These are phyloP conservation scores for Globisporangium barbulae DNA, from an alignment of 352 stramenopile genomes.

Conservation along the genomic window DNA sequence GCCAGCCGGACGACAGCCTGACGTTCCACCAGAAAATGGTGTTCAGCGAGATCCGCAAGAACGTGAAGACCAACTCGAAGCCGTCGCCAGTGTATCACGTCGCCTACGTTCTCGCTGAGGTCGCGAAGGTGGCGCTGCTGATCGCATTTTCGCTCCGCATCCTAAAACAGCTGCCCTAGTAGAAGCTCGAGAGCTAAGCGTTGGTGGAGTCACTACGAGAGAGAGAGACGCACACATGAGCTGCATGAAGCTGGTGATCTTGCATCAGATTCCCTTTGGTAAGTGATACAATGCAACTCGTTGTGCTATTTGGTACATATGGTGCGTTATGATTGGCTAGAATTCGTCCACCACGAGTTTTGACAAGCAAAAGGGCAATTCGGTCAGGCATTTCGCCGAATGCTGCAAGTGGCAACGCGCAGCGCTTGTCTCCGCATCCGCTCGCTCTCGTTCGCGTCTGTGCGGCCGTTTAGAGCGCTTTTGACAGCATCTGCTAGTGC, in stretches of 20 bases:
- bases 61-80: conserved; percentile 35
- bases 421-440: background rate
- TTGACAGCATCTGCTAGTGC: background rate
- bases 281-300: background rate
- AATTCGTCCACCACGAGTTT: conserved; percentile 10
- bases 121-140: conserved; percentile 50
- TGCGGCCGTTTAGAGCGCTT: background rate
- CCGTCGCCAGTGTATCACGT: conserved; percentile 42
- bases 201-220: background rate
- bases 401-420: background rate
- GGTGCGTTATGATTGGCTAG: conserved; percentile 4
- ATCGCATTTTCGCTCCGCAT: conserved; percentile 45
- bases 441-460: background rate
- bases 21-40: conserved; percentile 62
- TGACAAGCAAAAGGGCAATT: background rate
- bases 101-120: conserved; percentile 39
- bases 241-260: background rate
- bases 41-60: conserved; percentile 51
- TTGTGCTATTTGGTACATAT: background rate
- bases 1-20: conserved; percentile 42
- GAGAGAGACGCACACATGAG: background rate
- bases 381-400: background rate
- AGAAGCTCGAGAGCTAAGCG: background rate
- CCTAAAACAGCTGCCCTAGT: conserved; percentile 35
- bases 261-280: background rate